phyloP scores from a whole-genome alignment of 345 rosid genomes.

The Syzygium aromaticum region DNA sequence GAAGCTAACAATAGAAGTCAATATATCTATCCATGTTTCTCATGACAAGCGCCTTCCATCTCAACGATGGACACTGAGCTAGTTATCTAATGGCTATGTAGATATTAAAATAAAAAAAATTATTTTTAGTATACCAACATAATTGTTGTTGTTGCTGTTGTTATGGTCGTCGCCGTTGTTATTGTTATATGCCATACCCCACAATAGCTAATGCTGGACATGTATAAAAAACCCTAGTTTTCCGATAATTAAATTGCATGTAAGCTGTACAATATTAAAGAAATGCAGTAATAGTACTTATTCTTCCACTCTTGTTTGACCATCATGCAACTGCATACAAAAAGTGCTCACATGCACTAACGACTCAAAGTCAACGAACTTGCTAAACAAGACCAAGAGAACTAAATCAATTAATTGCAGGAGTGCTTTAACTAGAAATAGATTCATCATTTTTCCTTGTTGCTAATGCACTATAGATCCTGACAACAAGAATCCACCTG shows the following conservation, averaged over 20 bases:
- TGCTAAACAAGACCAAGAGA: background rate
- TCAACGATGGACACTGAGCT: background rate
- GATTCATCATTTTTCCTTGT: background rate
- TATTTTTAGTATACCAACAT: background rate
- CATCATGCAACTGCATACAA: background rate
- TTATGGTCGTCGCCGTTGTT: fast-evolving
- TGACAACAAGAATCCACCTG: background rate
- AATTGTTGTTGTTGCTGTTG: no score
- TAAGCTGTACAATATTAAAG: background rate
- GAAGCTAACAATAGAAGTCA: background rate
- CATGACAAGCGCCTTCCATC: background rate
- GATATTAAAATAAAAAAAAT: background rate
- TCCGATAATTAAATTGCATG: background rate
- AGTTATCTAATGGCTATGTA: background rate
- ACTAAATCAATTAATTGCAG: background rate
- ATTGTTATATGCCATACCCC: background rate
- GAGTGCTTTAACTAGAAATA: background rate
- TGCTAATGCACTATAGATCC: background rate
- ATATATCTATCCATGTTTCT: background rate
- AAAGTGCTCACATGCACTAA: background rate
- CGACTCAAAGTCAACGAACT: background rate
- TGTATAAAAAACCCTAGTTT: background rate
- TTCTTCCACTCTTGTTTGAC: background rate
- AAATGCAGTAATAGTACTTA: background rate
- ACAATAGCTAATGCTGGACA: background rate